Conservation (phyloP, 2,329 filamentous ascomycete species). For the Penicillium sp. region DNA sequence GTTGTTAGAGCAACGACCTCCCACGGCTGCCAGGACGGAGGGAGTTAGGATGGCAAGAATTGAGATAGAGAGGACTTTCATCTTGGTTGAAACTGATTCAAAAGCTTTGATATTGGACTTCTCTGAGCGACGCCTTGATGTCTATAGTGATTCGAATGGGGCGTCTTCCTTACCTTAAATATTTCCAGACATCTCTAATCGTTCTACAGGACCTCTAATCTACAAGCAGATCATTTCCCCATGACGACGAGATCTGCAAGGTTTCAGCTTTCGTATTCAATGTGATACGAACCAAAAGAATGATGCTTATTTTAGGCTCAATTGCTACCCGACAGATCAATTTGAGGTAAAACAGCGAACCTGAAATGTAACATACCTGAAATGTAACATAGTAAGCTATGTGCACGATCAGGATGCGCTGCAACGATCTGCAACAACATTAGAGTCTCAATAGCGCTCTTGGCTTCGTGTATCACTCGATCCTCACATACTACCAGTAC, state of each 20-base stretch:
- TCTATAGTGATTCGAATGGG: too few relatives aligned
- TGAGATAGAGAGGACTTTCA: neutral
- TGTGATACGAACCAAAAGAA: neutral
- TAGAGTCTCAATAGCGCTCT: neutral
- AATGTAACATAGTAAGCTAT: neutral
- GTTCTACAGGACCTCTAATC: neutral
- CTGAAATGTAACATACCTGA: neutral
- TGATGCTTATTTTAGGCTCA: neutral
- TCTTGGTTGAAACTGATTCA: neutral
- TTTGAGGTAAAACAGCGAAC: neutral
- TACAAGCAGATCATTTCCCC: neutral
- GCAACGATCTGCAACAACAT: neutral
- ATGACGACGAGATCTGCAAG: neutral
- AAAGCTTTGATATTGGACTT: too few relatives aligned
- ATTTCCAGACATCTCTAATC: neutral
- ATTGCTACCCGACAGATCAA: neutral
- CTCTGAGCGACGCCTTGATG: too few relatives aligned
- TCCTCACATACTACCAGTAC: neutral
- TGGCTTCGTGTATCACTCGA: neutral
- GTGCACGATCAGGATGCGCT: too few relatives aligned
- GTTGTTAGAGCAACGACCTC: neutral
- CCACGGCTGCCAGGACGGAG: neutral
- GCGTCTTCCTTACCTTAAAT: neutral
- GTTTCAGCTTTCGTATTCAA: neutral
- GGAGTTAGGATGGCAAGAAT: neutral